Evolutionary conservation across 495 filamentous ascomycete genomes (phyloP).

Genomic region (Neurospora intermedia): DNA sequence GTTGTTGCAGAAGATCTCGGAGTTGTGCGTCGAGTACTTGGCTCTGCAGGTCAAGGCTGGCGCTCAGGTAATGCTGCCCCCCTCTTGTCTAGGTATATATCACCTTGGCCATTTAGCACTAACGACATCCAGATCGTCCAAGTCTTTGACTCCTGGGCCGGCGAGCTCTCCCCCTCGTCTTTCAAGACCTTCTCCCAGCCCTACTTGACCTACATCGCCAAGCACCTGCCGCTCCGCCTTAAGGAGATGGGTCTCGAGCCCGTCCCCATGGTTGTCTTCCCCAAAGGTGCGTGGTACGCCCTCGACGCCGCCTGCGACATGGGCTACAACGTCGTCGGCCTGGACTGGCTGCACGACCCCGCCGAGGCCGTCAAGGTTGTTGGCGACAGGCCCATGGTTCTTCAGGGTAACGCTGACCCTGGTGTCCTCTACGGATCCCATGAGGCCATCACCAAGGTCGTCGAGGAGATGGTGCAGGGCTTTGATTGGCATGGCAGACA

Average conservation of each 20-base stretch:
- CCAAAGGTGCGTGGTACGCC: constrained; percentile 98
- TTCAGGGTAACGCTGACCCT: constrained; percentile 95
- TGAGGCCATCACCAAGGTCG: constrained; percentile 64
- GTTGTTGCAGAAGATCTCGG: constrained; percentile 80
- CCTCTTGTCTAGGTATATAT: too few relatives aligned
- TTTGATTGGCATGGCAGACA: constrained; percentile 50
- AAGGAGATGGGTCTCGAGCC: constrained; percentile 59
- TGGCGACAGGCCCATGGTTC: constrained; percentile 54
- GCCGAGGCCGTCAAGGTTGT: constrained; percentile 71
- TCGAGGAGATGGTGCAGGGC: constrained; percentile 74
- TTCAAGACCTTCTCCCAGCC: constrained; percentile 74
- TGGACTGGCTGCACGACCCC: constrained; percentile 93
- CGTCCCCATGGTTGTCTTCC: constrained; percentile 98
- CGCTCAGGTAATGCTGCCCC: constrained; percentile 52
- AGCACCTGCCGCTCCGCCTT: constrained; percentile 61
- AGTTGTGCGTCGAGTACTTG: constrained; percentile 87
- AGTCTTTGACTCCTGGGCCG: constrained; percentile 99
- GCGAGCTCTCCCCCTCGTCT: constrained; percentile 71
- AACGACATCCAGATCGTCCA: constrained; percentile 57
- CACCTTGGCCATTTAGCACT: neutral
- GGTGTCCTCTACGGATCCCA: constrained; percentile 81
- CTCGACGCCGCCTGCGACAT: constrained; percentile 77
- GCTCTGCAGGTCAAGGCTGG: constrained; percentile 86
- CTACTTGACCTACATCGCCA: constrained; percentile 73
- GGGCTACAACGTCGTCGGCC: constrained; percentile 84